phyloP scores from a whole-genome alignment of 2,329 filamentous ascomycete species.

The Tolypocladium inflatum region DNA sequence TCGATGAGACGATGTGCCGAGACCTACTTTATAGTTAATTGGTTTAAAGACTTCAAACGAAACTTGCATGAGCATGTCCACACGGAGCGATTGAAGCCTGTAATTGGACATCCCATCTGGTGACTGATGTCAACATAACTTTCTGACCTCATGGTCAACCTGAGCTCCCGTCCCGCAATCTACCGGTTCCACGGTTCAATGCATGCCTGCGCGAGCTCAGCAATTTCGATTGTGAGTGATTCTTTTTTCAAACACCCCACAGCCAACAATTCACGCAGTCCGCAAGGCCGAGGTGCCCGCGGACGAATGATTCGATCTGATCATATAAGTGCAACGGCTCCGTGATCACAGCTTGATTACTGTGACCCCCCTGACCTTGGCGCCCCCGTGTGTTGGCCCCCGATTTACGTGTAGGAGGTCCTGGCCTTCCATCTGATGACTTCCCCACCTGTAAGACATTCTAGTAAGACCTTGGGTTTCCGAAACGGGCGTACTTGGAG shows the following conservation, averaged over 20 bases:
- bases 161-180: too few relatives aligned
- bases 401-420: neutral
- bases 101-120: neutral
- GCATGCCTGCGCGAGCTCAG: neutral
- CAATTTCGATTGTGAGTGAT: neutral
- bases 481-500: neutral
- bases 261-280: neutral
- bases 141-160: too few relatives aligned
- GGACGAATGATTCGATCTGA: neutral
- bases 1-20: neutral
- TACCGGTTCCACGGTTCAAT: too few relatives aligned
- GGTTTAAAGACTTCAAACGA: neutral
- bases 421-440: neutral
- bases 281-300: neutral
- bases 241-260: neutral
- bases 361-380: neutral
- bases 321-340: neutral
- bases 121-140: too few relatives aligned
- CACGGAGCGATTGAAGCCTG: neutral
- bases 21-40: neutral
- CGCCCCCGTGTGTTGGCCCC: neutral
- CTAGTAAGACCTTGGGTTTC: neutral
- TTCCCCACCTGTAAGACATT: too few relatives aligned
- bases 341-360: neutral
- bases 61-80: neutral